Evolutionary conservation across 495 filamentous ascomycete species (phyloP).

Genomic region (Wilcoxina mikolae): DNA sequence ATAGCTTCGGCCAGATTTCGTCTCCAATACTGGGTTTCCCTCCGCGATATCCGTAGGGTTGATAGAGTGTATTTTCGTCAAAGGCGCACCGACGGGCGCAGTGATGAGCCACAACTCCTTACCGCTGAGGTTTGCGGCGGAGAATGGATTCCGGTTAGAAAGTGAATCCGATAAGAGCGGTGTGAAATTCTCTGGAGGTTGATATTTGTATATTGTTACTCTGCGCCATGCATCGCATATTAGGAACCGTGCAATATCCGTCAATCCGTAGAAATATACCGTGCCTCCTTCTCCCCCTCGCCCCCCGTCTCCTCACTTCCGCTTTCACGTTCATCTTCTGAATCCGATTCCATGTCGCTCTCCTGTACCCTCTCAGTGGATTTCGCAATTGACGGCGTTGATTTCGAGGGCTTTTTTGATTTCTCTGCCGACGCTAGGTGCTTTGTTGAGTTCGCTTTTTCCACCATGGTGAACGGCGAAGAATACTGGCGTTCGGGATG

Average conservation of each 20-base stretch:
- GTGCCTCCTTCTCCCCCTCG: not conserved
- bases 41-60: conserved; percentile 18
- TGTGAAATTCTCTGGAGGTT: conserved; percentile 5
- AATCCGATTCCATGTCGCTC: not conserved
- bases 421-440: not conserved
- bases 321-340: not conserved
- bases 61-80: conserved; percentile 12
- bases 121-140: conserved; percentile 17
- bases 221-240: not conserved
- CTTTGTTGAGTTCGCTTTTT: not conserved
- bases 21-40: conserved; percentile 15
- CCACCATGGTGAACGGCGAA: not conserved
- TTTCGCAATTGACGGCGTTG: not conserved
- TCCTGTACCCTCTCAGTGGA: not conserved
- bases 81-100: conserved; percentile 15
- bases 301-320: not conserved
- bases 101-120: conserved; percentile 26
- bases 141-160: conserved; percentile 17
- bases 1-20: conserved; percentile 11
- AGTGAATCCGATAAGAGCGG: not conserved
- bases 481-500: too few relatives aligned
- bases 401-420: not conserved
- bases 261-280: too few relatives aligned
- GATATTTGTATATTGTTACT: not conserved
- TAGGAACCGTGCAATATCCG: too few relatives aligned